Conservation (phyloP, 352 stramenopile genomes). For the Globisporangium acanthophoron region DNA sequence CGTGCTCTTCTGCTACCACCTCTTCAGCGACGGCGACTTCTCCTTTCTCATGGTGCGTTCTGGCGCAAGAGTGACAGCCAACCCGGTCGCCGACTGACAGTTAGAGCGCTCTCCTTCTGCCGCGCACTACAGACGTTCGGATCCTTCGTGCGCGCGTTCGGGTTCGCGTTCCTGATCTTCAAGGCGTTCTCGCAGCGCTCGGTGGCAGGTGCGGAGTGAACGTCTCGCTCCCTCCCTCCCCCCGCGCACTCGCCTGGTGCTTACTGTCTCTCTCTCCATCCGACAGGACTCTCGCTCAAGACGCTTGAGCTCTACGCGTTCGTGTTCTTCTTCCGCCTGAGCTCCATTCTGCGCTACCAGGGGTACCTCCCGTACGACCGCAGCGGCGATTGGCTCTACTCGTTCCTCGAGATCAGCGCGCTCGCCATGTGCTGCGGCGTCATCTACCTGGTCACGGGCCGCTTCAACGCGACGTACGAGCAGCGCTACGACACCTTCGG, state of each 20-base stretch:
- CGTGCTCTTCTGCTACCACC: constrained; percentile 94
- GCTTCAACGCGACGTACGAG: constrained; percentile 96
- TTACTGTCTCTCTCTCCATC: constrained; percentile 12
- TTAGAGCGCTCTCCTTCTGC: not conserved
- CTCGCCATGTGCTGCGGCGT: constrained; percentile 85
- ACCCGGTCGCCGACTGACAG: not conserved
- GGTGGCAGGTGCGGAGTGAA: constrained; percentile 50
- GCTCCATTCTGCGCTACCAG: constrained; percentile 97
- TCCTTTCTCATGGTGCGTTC: constrained; percentile 95
- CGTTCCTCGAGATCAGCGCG: constrained; percentile 92
- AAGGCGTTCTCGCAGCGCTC: constrained; percentile 92
- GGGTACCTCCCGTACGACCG: constrained; percentile 93
- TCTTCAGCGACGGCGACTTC: constrained; percentile 97
- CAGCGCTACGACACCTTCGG: constrained; percentile 95
- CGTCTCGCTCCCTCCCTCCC: too few species aligned
- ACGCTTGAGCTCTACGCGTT: constrained; percentile 96
- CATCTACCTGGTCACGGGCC: constrained; percentile 89
- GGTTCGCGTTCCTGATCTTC: constrained; percentile 92
- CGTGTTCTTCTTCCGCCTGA: constrained; percentile 96
- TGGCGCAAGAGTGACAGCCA: not conserved
- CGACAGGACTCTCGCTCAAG: constrained; percentile 92
- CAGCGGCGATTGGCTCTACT: constrained; percentile 97
- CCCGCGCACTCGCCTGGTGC: too few species aligned
- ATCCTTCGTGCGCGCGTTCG: constrained; percentile 86
- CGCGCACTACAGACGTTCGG: constrained; percentile 69